Evolutionary conservation across 371 early-diverging fungal genomes (phyloP).

Genomic region (Apophysomyces elegans): DNA sequence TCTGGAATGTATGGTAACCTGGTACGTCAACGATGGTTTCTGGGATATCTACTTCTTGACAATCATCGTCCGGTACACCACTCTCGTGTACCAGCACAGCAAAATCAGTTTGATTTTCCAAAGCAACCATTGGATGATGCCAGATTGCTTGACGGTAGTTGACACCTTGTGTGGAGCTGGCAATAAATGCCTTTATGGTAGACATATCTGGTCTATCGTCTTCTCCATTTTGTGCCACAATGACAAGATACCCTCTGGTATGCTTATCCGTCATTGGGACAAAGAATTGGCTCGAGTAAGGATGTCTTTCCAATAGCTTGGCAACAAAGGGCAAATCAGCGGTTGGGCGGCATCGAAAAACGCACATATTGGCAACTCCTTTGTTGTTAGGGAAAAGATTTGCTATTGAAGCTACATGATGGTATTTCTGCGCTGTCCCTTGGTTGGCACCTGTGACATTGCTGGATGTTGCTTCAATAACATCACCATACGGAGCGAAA

Average conservation of each 20-base stretch:
- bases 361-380: slow-evolving; percentile 68
- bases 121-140: slow-evolving; percentile 91
- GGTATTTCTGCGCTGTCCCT: slow-evolving; percentile 75
- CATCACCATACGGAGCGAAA: slow-evolving; percentile 76
- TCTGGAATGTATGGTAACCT: slow-evolving; percentile 30
- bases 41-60: slow-evolving; percentile 55
- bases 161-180: slow-evolving; percentile 77
- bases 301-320: slow-evolving; percentile 84
- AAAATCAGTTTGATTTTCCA: slow-evolving; percentile 65
- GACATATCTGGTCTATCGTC: slow-evolving; percentile 70
- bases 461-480: slow-evolving; percentile 58
- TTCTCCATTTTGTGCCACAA: slow-evolving; percentile 76
- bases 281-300: slow-evolving; percentile 87
- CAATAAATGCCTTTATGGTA: slow-evolving; percentile 78
- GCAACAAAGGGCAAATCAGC: slow-evolving; percentile 58
- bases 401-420: slow-evolving; percentile 61
- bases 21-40: slow-evolving; percentile 40
- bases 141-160: slow-evolving; percentile 83
- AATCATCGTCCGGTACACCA: slow-evolving; percentile 70
- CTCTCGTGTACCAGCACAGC: slow-evolving; percentile 74
- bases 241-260: slow-evolving; percentile 71
- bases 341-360: slow-evolving; percentile 69
- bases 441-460: slow-evolving; percentile 69
- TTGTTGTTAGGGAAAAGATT: slow-evolving; percentile 52
- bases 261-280: slow-evolving; percentile 74